Evolutionary conservation across 768 basidiomycete species (phyloP).

Genomic region (Suillus spraguei): DNA sequence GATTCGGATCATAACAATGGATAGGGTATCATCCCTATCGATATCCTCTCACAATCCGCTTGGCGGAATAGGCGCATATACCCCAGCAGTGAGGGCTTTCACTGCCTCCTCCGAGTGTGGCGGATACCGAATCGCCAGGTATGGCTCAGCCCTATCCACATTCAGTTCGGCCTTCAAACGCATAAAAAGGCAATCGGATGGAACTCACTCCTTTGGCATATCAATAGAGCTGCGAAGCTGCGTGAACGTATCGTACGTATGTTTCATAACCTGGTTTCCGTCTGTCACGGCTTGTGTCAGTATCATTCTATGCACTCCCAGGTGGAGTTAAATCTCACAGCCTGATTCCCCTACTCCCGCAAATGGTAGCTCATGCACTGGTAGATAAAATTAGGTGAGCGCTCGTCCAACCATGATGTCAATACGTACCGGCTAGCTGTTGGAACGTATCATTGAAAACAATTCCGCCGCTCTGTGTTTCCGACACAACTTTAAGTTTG

Average conservation of each 20-base stretch:
- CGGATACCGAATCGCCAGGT: slow-evolving; percentile 26
- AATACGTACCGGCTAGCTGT: slow-evolving; percentile 47
- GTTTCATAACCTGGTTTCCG: slow-evolving; percentile 53
- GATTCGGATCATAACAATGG: not conserved
- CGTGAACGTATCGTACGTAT: slow-evolving; percentile 57
- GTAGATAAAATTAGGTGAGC: slow-evolving; percentile 13
- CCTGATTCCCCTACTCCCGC: slow-evolving; percentile 65
- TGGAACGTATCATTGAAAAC: slow-evolving; percentile 63
- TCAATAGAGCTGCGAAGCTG: slow-evolving; percentile 52
- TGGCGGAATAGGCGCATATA: slow-evolving; percentile 19
- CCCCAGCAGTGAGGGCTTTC: slow-evolving; percentile 15
- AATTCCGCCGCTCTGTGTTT: slow-evolving; percentile 59
- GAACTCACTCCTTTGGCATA: slow-evolving; percentile 56
- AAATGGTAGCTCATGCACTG: slow-evolving; percentile 48
- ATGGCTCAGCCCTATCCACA: slow-evolving; percentile 24
- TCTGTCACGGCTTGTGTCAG: slow-evolving; percentile 36
- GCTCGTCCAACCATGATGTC: slow-evolving; percentile 17
- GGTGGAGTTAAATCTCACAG: slow-evolving; percentile 42
- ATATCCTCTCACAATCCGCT: slow-evolving; percentile 11
- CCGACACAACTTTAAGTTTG: slow-evolving; percentile 45
- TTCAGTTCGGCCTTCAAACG: slow-evolving; percentile 12
- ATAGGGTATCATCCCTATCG: too few species aligned
- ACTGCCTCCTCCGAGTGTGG: slow-evolving; percentile 24
- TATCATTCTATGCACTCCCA: not conserved
- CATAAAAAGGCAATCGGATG: not conserved